phyloP scores from a whole-genome alignment of 2,329 filamentous ascomycete species.

The Didymella glomerata region DNA sequence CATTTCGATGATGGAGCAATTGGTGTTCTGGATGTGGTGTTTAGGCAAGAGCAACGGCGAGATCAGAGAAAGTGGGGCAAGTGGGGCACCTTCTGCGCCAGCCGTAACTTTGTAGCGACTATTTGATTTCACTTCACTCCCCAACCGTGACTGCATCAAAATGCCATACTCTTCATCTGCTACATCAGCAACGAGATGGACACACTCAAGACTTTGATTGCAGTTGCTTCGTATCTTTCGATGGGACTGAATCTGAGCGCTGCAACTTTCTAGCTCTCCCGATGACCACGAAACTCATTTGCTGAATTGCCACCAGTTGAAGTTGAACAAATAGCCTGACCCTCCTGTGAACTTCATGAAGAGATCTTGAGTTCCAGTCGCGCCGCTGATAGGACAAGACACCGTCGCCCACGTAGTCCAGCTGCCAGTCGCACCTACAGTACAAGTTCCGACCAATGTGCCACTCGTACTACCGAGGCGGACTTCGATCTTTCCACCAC shows the following conservation, averaged over 20 bases:
- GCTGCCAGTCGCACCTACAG: not conserved
- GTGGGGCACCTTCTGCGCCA: too few relatives aligned
- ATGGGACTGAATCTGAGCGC: not conserved
- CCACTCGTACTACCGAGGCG: not conserved
- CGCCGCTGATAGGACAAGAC: not conserved
- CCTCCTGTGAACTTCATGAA: not conserved
- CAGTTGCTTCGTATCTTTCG: not conserved
- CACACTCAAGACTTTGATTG: not conserved
- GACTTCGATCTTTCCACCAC: not conserved
- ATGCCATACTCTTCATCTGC: too few relatives aligned
- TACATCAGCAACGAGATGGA: not conserved
- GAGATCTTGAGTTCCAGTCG: not conserved
- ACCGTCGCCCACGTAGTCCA: not conserved
- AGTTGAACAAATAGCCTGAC: not conserved
- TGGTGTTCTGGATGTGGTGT: not conserved
- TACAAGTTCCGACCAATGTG: not conserved
- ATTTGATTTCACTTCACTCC: not conserved
- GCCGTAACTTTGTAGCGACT: too few relatives aligned
- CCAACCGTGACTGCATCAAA: not conserved
- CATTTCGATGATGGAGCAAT: too few relatives aligned
- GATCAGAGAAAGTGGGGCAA: too few relatives aligned
- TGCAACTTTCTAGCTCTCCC: not conserved
- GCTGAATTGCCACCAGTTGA: not conserved
- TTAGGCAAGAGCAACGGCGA: too few relatives aligned
- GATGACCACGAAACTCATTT: not conserved